Evolutionary conservation across 768 basidiomycete genomes (phyloP).

Genomic region (Filobasidium wieringae): DNA sequence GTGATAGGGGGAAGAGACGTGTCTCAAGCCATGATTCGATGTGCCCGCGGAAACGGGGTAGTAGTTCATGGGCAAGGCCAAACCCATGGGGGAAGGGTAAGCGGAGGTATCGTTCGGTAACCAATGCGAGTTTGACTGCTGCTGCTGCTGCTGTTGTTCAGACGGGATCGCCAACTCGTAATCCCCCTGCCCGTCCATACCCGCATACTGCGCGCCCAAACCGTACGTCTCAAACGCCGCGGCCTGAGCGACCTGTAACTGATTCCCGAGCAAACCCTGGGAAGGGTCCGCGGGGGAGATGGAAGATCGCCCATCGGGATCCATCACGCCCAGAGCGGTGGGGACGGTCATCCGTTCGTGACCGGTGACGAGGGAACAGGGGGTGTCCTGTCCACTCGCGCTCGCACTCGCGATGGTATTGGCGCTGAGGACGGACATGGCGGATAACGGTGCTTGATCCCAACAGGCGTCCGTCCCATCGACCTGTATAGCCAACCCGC

Average conservation of each 20-base stretch:
- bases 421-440: neutral
- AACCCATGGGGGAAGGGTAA: too few species aligned
- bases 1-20: slow-evolving; percentile 5
- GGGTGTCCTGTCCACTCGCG: neutral
- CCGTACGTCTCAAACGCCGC: slow-evolving; percentile 12
- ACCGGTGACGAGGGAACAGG: neutral
- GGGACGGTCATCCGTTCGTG: neutral
- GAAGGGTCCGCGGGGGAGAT: neutral
- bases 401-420: too few species aligned
- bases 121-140: too few species aligned
- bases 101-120: too few species aligned
- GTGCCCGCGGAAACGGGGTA: slow-evolving; percentile 1
- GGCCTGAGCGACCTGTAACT: neutral
- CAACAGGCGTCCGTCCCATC: neutral
- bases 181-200: too few species aligned
- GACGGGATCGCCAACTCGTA: too few species aligned
- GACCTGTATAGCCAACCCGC: slow-evolving; percentile 2
- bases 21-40: neutral
- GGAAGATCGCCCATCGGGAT: neutral
- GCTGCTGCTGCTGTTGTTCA: too few species aligned
- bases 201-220: slow-evolving; percentile 17
- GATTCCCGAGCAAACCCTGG: too few species aligned
- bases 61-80: too few species aligned
- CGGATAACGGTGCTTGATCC: neutral
- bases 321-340: neutral